Evolutionary conservation across 177 flowering plant genomes (phyloP), one percentile per base, ranked within the genome.

Genomic region (Vitis hybrid): DNA sequence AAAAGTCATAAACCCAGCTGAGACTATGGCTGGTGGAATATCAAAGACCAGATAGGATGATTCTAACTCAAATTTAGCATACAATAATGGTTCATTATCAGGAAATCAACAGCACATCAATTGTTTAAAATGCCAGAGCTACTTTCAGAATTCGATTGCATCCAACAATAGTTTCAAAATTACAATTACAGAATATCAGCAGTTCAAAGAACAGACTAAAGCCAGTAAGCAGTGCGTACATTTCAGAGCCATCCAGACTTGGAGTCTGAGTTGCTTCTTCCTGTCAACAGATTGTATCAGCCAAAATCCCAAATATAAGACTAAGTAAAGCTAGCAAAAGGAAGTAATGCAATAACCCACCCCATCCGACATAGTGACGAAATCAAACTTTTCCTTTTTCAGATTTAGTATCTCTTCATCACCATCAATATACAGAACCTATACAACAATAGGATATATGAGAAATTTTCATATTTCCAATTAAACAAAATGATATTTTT

Each of bases 351-450:
- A 65, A 59, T 45, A 20, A 76, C 83, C 9, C 56, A 90, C 92
- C 87, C 13, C 79, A 54, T 71, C 77, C 7, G 83, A 48, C 9
- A 19, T 66, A 61, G 75, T 50, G 2, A 89, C 66, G 18, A 85
- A 53, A 62, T 77, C 74, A 90, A 90, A 91, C 59, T 18, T 66
- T 70, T 93, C 84, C 59, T 72, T 73, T 61, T 66, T 78, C 19
- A 93, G 92, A 73, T 68, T 60, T 65, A 93, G 68, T 52, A 62
- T 62, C 76, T 93, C 98, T 72, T 63, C 65, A 70, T 93, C 98
- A 22, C 95, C 98, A 74, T 93, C 98, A 77, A 0, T 34, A 76
- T 93, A 93, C 2, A 67, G 2, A 51, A 93, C 81, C 98, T 93
- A 60, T 49, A 61, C 3, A 39, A 57, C 31, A 74, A 68, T 7